These are phyloP conservation scores for Lepidium aucheri DNA, from an alignment of 345 rosid genomes.

Conservation along the genomic window DNA sequence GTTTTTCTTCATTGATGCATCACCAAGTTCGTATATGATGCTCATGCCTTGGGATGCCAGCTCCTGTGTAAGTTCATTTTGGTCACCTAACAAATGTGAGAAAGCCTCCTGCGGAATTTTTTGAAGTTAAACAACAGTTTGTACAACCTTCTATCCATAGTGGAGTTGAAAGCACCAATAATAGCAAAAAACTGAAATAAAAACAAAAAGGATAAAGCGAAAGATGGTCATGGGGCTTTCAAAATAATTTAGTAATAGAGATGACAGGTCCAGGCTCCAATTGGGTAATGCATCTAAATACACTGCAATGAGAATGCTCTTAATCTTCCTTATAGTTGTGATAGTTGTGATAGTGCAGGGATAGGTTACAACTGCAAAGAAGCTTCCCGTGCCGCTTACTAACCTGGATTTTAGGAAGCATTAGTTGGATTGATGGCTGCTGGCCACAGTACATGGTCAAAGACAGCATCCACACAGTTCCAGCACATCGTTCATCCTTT, in stretches of 20 bases:
- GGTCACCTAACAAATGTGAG: constrained; percentile 85
- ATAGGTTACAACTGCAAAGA: not conserved
- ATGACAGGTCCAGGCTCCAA: not conserved
- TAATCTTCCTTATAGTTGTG: not conserved
- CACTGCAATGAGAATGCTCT: not conserved
- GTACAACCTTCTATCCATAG: constrained; percentile 7
- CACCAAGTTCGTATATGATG: constrained; percentile 91
- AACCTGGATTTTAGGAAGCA: constrained; percentile 98
- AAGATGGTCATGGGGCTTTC: not conserved
- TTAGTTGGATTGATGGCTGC: constrained; percentile 70
- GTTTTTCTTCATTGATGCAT: constrained; percentile 73
- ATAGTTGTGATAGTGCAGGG: constrained; percentile 4
- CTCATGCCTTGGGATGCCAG: constrained; percentile 99
- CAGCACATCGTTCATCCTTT: constrained; percentile 97
- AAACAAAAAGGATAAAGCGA: not conserved
- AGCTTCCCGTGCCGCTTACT: constrained; percentile 8
- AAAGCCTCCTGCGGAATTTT: constrained; percentile 71
- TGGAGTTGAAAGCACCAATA: not conserved
- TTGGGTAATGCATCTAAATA: constrained; percentile 12
- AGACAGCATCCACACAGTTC: constrained; percentile 89
- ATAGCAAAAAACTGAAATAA: not conserved
- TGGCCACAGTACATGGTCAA: constrained; percentile 88
- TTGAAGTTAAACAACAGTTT: constrained; percentile 8
- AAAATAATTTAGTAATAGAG: not conserved
- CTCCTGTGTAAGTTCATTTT: constrained; percentile 93